Evolutionary conservation across 306 rosid species (phyloP), one percentile per base, ranked within the genome.

Genomic region (Acacia confusa): DNA sequence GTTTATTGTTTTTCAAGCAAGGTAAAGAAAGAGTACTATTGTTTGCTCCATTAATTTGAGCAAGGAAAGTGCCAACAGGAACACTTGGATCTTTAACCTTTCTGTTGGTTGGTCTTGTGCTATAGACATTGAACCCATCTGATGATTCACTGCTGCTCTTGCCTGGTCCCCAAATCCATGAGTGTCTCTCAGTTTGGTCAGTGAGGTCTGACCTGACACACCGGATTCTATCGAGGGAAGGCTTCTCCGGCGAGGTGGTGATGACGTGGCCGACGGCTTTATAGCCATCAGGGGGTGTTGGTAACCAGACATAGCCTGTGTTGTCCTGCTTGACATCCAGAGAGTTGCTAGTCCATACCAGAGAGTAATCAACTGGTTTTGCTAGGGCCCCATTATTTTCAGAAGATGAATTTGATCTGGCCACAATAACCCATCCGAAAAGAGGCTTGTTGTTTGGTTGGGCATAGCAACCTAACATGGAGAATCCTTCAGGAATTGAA

Each of bases 361-460:
- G 86, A 27, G 80, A 77, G 87, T 92, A 91, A 78, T 91, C 94
- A 30, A 86, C 22, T 17, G 98, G 94, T 73, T 81, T 57, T 50
- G 44, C 76, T 15, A 93, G 38, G 32, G 92, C 86, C 36, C 27
- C 73, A n/a, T 20, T 78, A n/a, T 15, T 75, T 2, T 41, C 41
- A 27, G 77, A 8, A 32, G 84, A 82, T 67, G 82, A 84, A 25
- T 41, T 25, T 28, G 85, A 83, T 86, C 88, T 85, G 0, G 85
- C 95, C 45, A 81, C 98, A 45, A 94, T 92, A n/a, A 89, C 84
- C 88, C 85, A 84, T 16, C 95, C 97, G 70, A 81, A 87, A 58
- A 92, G 87, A 9, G 92, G 87, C 71, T 72, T 87, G 76, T 85
- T 92, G 82, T 94, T 94, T 0, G 89, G 84, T 76, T 92, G 97